phyloP scores from a whole-genome alignment of 31 red algal species.

The Odonthalia washingtoniensis region DNA sequence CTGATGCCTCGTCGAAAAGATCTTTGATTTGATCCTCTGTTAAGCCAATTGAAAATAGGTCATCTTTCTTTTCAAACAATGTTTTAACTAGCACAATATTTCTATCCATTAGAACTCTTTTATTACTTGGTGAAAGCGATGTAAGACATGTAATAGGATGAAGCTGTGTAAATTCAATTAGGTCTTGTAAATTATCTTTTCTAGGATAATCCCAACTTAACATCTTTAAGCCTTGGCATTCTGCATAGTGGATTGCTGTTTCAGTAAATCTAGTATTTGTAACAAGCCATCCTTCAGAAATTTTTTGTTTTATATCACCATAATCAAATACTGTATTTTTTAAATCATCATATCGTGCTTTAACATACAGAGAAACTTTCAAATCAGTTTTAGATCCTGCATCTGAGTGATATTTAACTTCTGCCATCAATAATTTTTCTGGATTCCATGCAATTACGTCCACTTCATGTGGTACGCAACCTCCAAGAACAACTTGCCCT shows the following conservation, averaged over 20 bases:
- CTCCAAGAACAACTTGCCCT: not conserved
- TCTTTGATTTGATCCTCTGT: too few species aligned
- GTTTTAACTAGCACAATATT: too few species aligned
- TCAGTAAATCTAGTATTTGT: constrained; percentile 17
- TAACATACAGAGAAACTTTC: constrained; percentile 12
- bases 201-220: constrained; percentile 16
- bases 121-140: too few species aligned
- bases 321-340: not conserved
- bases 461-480: not conserved
- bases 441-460: constrained; percentile 7
- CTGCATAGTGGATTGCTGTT: constrained; percentile 3
- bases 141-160: constrained; percentile 18
- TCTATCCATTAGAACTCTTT: too few species aligned
- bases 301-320: constrained; percentile 5
- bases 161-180: constrained; percentile 5
- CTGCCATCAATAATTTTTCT: constrained; percentile 1
- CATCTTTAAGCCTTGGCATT: constrained; percentile 1
- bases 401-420: constrained; percentile 5
- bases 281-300: not conserved
- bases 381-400: constrained; percentile 2
- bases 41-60: too few species aligned
- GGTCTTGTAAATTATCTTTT: constrained; percentile 25
- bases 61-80: too few species aligned
- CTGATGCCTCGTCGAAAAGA: too few species aligned
- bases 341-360: constrained; percentile 16